Evolutionary conservation across 768 basidiomycete genomes (phyloP).

Genomic region (Lyophyllum shimeji): DNA sequence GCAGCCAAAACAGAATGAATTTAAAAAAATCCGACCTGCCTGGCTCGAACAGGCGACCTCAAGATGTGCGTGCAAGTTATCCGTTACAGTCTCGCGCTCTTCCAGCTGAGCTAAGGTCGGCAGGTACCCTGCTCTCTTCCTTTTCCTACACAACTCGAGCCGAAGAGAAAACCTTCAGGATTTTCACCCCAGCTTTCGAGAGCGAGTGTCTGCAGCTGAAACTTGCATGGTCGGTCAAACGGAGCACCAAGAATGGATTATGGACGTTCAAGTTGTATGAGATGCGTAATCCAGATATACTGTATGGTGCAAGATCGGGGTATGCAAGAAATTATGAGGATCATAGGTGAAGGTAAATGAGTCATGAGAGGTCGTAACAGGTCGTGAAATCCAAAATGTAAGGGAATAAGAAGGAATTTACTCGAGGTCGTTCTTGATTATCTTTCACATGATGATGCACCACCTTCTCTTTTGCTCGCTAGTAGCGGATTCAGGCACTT

Average conservation of each 20-base stretch:
- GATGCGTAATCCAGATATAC: slow-evolving; percentile 13
- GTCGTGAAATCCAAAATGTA: slow-evolving; percentile 6
- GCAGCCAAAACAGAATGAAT: background rate
- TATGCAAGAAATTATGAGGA: slow-evolving; percentile 5
- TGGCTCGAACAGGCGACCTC: slow-evolving; percentile 19
- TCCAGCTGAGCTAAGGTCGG: background rate
- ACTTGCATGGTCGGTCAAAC: background rate
- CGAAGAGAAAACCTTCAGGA: no score
- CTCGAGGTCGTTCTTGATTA: background rate
- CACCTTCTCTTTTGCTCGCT: slow-evolving; percentile 34
- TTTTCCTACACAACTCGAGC: no score
- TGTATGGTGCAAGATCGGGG: slow-evolving; percentile 10
- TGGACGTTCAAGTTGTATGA: slow-evolving; percentile 4
- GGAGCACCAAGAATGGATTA: background rate
- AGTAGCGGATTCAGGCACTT: slow-evolving; percentile 14
- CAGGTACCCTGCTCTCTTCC: background rate
- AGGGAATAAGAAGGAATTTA: background rate
- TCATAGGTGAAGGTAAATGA: slow-evolving; percentile 9
- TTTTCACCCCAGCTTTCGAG: no score
- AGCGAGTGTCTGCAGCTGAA: no score
- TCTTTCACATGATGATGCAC: slow-evolving; percentile 40
- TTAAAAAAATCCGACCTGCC: slow-evolving; percentile 13
- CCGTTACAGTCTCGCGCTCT: background rate
- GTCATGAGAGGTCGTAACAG: slow-evolving; percentile 16
- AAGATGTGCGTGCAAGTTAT: no score